Percentiles rank a stretch among this genome's conserved stretches.
Conservation (phyloP, 192 early-diverging fungal genomes). For the Gamsiella multidivaricata region DNA sequence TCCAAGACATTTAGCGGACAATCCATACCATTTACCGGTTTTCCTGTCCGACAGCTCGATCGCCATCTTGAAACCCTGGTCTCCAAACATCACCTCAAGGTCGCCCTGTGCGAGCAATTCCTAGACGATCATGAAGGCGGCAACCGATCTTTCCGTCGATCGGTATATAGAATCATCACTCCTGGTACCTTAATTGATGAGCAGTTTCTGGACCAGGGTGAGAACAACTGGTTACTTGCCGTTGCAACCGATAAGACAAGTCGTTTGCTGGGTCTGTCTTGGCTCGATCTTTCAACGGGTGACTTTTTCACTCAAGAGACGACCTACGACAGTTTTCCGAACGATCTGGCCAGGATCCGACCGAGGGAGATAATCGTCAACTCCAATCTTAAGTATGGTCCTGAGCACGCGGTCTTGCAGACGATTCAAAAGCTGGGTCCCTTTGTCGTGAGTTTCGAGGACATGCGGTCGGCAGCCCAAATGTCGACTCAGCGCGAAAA, state of each 20-base stretch:
- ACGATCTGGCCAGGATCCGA: conserved; percentile 84
- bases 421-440: conserved; percentile 17
- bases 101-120: conserved; percentile 80
- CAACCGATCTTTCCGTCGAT: conserved; percentile 66
- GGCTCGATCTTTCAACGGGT: conserved; percentile 93
- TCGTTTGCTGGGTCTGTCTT: conserved; percentile 75
- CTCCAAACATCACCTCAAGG: conserved; percentile 62
- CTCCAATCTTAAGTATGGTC: conserved; percentile 11
- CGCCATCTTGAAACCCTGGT: conserved; percentile 76
- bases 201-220: conserved; percentile 67
- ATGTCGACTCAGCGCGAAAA: conserved; percentile 31
- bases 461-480: conserved; percentile 29
- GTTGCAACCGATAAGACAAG: conserved; percentile 55
- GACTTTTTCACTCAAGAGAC: conserved; percentile 81
- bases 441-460: conserved; percentile 34
- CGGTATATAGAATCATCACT: conserved; percentile 83
- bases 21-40: conserved; percentile 73
- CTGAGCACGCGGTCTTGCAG: conserved; percentile 20
- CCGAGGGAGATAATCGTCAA: conserved; percentile 85
- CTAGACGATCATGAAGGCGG: conserved; percentile 50
- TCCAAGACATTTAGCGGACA: conserved; percentile 70
- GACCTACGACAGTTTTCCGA: conserved; percentile 56
- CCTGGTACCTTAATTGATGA: conserved; percentile 89
- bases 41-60: conserved; percentile 72
- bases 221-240: conserved; percentile 84